Evolutionary conservation across 1,284 basidiomycete species (phyloP), one percentile per base, ranked within the genome.

Genomic region (Lentinus polychrous): DNA sequence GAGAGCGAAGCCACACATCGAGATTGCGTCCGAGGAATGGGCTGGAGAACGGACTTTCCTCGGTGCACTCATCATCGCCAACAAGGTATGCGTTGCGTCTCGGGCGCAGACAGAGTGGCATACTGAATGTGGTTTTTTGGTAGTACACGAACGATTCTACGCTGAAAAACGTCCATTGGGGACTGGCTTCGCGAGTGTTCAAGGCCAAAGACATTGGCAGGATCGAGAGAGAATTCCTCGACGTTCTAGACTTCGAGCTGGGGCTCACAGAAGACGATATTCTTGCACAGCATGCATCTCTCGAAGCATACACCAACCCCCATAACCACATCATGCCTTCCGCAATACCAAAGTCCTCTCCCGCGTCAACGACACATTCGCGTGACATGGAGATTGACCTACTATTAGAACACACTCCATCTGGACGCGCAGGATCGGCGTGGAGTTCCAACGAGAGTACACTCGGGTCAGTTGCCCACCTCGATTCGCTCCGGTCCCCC

Each of bases 21-120:
- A 83, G 59, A 86, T 87, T 52, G 82, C 82, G 10, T 68, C 85
- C 54, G 83, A 86, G 61, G 79, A 87, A 56, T 86, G 83, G 84
- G 84, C 83, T n/a, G 72, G 81, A 39, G 85, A 86, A 61, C 76
- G 83, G 48, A 83, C 86, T 24, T 86, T 86, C 64, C 73, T 86
- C 37, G 83, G 83, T 46, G 80, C 84, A 34, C 62, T 87, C 55
- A 85, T 86, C 61, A 69, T 77, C 40, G 83, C 83, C 4, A 80
- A 79, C 67, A 86, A 86, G 73, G 83, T 84, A 64, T 60, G 72
- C 63, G n/a, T n/a, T n/a, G n/a, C n/a, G n/a, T n/a, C n/a, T n/a
- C n/a, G n/a, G n/a, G n/a, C n/a, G n/a, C n/a, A n/a, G n/a, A n/a
- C n/a, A n/a, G n/a, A n/a, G n/a, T n/a, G n/a, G n/a, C n/a, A n/a